phyloP scores from a whole-genome alignment of 257 asterid genomes.

The Salvia miltiorrhiza region DNA sequence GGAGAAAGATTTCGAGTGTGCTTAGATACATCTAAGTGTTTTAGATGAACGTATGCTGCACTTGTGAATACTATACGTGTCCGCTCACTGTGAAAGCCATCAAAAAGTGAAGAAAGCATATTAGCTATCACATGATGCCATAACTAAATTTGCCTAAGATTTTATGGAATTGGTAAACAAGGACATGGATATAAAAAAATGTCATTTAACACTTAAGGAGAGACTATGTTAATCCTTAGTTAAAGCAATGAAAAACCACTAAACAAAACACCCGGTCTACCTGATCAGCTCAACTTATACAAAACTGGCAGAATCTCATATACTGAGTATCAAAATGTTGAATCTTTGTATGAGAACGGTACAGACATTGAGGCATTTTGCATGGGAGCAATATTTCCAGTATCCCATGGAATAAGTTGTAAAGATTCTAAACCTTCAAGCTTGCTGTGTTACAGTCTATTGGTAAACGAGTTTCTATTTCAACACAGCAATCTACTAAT shows the following conservation, averaged over 20 bases:
- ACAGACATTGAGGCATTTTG: background rate
- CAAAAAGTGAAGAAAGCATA: background rate
- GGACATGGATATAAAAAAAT: background rate
- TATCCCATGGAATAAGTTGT: background rate
- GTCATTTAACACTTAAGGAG: background rate
- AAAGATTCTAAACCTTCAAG: background rate
- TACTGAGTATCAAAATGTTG: background rate
- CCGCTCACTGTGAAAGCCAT: slow-evolving; percentile 63
- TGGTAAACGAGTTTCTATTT: background rate
- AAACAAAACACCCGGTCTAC: background rate
- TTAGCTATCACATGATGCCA: background rate
- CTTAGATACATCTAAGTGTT: slow-evolving; percentile 71
- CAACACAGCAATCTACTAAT: background rate
- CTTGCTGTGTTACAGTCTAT: background rate
- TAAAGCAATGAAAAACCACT: background rate
- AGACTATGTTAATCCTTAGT: background rate
- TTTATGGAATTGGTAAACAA: background rate
- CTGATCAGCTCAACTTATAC: background rate
- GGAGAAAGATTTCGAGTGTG: slow-evolving; percentile 92
- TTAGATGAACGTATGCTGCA: slow-evolving; percentile 90
- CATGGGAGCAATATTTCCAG: too few species aligned
- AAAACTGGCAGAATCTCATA: background rate
- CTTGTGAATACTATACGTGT: slow-evolving; percentile 59
- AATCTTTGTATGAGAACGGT: background rate
- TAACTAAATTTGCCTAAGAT: background rate